Percentiles rank a stretch among this genome's conserved stretches.
phyloP scores from a whole-genome alignment of 306 rosid species.

The Corylus americana region DNA sequence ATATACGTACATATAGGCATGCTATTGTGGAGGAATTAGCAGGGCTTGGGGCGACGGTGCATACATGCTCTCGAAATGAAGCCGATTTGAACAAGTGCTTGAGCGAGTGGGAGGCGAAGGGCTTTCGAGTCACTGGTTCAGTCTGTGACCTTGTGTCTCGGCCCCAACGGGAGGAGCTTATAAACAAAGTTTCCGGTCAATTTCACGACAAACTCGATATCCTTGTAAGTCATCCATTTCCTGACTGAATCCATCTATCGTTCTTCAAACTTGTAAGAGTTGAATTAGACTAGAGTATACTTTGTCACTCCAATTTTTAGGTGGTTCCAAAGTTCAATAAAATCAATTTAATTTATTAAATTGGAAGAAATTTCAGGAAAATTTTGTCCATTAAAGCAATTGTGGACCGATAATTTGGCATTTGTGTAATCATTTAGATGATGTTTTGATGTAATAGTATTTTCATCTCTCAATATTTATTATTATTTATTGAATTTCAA shows the following conservation, averaged over 20 bases:
- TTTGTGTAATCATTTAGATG: no score
- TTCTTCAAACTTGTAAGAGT: slow-evolving; percentile 23
- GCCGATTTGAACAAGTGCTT: slow-evolving; percentile 25
- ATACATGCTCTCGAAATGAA: slow-evolving; percentile 27
- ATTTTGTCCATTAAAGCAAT: no score
- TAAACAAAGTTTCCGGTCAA: slow-evolving; percentile 19
- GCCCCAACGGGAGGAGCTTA: slow-evolving; percentile 24
- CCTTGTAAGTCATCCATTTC: slow-evolving; percentile 28
- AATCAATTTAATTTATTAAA: not conserved
- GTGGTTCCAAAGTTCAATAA: no score
- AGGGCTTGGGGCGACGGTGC: slow-evolving; percentile 7
- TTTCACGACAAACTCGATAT: slow-evolving; percentile 42
- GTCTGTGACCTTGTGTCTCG: slow-evolving; percentile 28
- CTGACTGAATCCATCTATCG: not conserved
- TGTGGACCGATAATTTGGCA: no score
- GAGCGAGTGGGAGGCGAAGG: slow-evolving; percentile 30
- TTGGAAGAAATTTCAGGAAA: no score
- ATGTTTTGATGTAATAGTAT: no score
- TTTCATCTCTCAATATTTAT: no score
- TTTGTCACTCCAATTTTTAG: not conserved
- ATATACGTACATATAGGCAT: not conserved
- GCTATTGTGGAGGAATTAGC: slow-evolving; percentile 25
- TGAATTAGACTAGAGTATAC: not conserved
- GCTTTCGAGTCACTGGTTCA: slow-evolving; percentile 32
- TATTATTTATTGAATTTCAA: no score